Base-by-base conservation (phyloP, 768 basidiomycete genomes). In the Collybiopsis luxurians region DNA sequence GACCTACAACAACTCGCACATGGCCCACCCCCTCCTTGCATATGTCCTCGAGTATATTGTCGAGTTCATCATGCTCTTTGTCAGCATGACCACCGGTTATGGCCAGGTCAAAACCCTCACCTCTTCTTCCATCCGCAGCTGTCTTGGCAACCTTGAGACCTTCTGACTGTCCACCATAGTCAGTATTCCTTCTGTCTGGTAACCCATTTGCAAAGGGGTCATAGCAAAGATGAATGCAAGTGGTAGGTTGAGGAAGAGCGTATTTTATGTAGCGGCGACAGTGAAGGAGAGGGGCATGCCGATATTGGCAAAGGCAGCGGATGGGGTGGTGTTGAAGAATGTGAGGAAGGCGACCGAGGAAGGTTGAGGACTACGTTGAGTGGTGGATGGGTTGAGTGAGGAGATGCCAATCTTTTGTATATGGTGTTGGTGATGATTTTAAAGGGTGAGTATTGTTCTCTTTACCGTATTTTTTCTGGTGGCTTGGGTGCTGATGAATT, bases 41-140 rank as follows among this genome's bases (percentile, higher is more conserved):
- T 95, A 99, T 69, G 95, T 98, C 60, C 78, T 99, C 59, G 96
- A 98, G 73, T 97, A 92, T 68, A 86, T 95, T 57, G 92, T 97
- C 63, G 96, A 99, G 77, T 74, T 91, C 45, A 73, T 77, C 56
- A 79, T 93, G 67, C 72, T 89, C 65, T 88, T 85, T 64, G 75
- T 85, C 30, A 92, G 95, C 59, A 76, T 95, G 75, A 86, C 85
- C 26, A 81, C 83, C 27, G 96, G 97, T 0, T 99, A 91, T 61
- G 96, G 93, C 12, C 86, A 89, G 49, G 87, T 95, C 69, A 98
- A 97, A 84, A 99, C 96, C 6, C 81, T 98, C 60, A 98, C 96
- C 2, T 95, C 98, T 66, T 83, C 87, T 2, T 92, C 88, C n/a
- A 92, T 96, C 19, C 85, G 94, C 44, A 87, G 91, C 40, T 82